Evolutionary conservation across 768 basidiomycete genomes (phyloP), one percentile per base, ranked within the genome.

Genomic region (Suillus weaverae): DNA sequence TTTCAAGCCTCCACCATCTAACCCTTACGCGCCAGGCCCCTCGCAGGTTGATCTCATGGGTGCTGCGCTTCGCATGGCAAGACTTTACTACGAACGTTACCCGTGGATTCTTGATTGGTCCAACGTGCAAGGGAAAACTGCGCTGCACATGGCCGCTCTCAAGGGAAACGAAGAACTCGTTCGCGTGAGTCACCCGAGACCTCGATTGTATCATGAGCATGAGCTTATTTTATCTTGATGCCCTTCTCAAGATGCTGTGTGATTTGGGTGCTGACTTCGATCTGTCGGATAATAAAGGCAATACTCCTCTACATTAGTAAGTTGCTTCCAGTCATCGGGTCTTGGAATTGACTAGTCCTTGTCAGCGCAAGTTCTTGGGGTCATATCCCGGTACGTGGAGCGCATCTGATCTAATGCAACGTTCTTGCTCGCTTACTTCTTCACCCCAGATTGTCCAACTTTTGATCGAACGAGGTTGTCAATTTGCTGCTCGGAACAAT

Each of bases 291-390:
- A 88, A 94, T 66, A 87, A 91, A 78, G 96, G 96, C 54, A 97
- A 97, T 70, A 93, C 94, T 1, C 88, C 96, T 38, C 78, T 98
- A 62, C 96, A 98, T 76, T 95, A 95, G 94, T 96, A 73, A 78
- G 92, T 80, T 38, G 4, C 39, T 59, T 63, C 39, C 36, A 60
- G 14, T 57, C 41, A 53, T 53, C 61, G 11, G 46, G 57, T 51
- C 56, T 35, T 50, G 61, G 53, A 66, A 57, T 61, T 66, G 54
- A 70, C 44, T 57, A 60, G 54, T 35, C 57, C 30, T 56, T 65
- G 63, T 36, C 69, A 95, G 93, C 75, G 92, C 93, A 30, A 95
- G 94, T 72, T 85, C 92, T 22, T 94, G 92, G 92, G 90, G 90
- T 44, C 90, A 94, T 72, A 82, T 94, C 71, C 81, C 90, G 61